Evolutionary conservation across 1,284 basidiomycete genomes (phyloP).

Genomic region (Cystobasidium sp.): DNA sequence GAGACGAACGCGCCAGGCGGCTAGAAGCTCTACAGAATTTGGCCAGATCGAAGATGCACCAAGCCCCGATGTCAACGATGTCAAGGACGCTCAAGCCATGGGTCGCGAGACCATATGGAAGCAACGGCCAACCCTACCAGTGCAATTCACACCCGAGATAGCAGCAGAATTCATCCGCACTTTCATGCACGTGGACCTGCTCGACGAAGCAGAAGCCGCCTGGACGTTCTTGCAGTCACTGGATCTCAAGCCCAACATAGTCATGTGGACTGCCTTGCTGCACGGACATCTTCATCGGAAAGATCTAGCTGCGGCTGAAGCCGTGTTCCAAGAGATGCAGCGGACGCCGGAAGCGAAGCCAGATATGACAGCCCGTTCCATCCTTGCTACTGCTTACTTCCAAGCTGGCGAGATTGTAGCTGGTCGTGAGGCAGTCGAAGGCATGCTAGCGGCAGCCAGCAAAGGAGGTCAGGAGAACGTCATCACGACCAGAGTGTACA

Average conservation of each 20-base stretch:
- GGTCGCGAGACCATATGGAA: not conserved
- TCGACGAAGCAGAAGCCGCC: conserved; percentile 11
- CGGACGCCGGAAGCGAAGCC: conserved; percentile 1
- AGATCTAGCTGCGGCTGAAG: conserved; percentile 23
- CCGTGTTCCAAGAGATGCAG: conserved; percentile 20
- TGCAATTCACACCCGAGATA: conserved; percentile 19
- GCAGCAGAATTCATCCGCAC: conserved; percentile 17
- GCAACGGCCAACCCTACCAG: conserved; percentile 18
- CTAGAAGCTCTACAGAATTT: not conserved
- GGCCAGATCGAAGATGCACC: not conserved
- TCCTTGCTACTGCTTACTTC: conserved; percentile 29
- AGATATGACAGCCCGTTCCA: conserved; percentile 26
- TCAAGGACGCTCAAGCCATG: not conserved
- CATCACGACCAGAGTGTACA: conserved; percentile 22
- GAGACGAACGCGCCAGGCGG: not conserved
- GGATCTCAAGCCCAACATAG: not conserved
- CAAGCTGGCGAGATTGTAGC: conserved; percentile 22
- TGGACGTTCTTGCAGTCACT: conserved; percentile 20
- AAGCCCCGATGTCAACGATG: not conserved
- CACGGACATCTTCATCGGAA: conserved; percentile 18
- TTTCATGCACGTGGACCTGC: conserved; percentile 31
- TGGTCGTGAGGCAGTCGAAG: conserved; percentile 2
- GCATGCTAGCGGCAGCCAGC: not conserved
- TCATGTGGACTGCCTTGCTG: conserved; percentile 40
- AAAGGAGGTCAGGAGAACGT: not conserved